Evolutionary conservation across 2,329 filamentous ascomycete genomes (phyloP).

Genomic region (Penicillium verrucosum): DNA sequence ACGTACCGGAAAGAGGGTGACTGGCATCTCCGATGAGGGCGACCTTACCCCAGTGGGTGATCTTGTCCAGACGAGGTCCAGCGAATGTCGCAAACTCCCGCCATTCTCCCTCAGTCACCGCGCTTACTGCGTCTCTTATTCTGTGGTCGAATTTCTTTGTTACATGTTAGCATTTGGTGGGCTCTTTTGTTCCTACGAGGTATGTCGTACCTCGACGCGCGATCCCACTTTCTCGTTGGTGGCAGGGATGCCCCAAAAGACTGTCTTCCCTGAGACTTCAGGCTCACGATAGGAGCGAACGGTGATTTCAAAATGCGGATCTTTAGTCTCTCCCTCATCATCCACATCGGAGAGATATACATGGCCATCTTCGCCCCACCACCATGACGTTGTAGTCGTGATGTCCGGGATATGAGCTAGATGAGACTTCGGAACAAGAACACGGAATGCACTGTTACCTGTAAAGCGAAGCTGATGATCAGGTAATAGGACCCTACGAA

Average conservation of each 20-base stretch:
- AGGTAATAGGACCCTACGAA: constrained; percentile 43
- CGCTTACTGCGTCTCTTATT: constrained; percentile 39
- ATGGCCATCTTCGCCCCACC: constrained; percentile 45
- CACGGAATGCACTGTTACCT: constrained; percentile 50
- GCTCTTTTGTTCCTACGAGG: not conserved
- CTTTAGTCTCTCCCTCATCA: constrained; percentile 19
- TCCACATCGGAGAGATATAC: constrained; percentile 45
- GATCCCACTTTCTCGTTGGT: constrained; percentile 18
- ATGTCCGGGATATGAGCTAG: constrained; percentile 35
- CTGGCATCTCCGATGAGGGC: constrained; percentile 56
- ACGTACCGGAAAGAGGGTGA: constrained; percentile 50
- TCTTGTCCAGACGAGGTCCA: constrained; percentile 42
- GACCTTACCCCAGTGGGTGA: constrained; percentile 45
- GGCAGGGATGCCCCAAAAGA: constrained; percentile 17
- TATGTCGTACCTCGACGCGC: constrained; percentile 24
- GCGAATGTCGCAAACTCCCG: constrained; percentile 50
- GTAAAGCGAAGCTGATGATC: constrained; percentile 48
- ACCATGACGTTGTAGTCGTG: constrained; percentile 40
- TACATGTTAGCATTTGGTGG: not conserved
- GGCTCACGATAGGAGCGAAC: constrained; percentile 25
- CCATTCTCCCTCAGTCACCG: constrained; percentile 43
- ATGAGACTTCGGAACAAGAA: constrained; percentile 39
- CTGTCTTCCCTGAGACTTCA: constrained; percentile 9
- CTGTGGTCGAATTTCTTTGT: constrained; percentile 42
- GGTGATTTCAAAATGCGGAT: constrained; percentile 42